Evolutionary conservation across 169 alveolate species (phyloP).

Genomic region (Cyclospora cayetanensis): DNA sequence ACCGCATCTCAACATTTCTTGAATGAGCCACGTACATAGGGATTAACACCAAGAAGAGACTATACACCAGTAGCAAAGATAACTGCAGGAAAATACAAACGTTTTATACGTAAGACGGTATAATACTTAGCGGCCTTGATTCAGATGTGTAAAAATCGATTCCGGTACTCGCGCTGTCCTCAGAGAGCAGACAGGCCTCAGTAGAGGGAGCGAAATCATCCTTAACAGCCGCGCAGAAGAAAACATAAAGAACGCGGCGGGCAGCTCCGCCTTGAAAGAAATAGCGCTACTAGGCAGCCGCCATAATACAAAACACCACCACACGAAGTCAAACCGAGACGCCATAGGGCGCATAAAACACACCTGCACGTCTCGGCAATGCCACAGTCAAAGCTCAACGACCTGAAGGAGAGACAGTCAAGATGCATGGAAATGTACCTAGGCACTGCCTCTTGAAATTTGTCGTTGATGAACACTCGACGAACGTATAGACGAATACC

Average conservation of each 20-base stretch:
- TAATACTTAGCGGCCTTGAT: too few relatives aligned
- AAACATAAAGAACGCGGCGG: too few relatives aligned
- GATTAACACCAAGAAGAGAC: neutral
- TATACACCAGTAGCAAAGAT: neutral
- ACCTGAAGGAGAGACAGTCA: neutral
- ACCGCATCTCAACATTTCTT: neutral
- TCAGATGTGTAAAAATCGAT: neutral
- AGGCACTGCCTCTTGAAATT: conserved; percentile 96
- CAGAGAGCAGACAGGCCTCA: neutral
- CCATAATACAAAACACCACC: too few relatives aligned
- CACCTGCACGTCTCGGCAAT: too few relatives aligned
- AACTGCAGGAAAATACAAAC: neutral
- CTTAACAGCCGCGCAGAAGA: neutral
- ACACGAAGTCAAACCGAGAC: too few relatives aligned
- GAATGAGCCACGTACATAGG: neutral
- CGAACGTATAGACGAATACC: conserved; percentile 96
- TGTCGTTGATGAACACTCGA: conserved; percentile 98
- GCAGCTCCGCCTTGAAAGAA: too few relatives aligned
- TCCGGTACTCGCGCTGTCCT: conserved; percentile 11
- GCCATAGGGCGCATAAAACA: too few relatives aligned
- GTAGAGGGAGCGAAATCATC: conserved; percentile 1
- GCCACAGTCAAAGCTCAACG: too few relatives aligned
- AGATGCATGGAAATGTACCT: conserved; percentile 74
- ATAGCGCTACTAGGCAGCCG: too few relatives aligned
- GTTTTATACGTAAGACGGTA: neutral